Evolutionary conservation across 2,329 filamentous ascomycete species (phyloP).

Genomic region (Xylaria sp.): DNA sequence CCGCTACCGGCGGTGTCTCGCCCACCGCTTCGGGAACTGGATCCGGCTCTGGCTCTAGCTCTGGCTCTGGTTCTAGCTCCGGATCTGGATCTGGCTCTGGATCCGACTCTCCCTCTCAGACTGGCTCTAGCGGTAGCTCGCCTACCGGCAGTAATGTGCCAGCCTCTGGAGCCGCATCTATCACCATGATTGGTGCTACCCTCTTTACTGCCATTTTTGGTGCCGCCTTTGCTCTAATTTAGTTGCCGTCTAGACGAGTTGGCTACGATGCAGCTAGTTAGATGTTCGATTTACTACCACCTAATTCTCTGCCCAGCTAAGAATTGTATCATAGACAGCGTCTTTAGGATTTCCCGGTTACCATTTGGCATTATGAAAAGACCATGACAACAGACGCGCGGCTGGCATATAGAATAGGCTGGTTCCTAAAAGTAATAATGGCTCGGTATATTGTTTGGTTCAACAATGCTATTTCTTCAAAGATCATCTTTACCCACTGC

Average conservation of each 20-base stretch:
- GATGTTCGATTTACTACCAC: conserved; percentile 17
- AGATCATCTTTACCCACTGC: not conserved
- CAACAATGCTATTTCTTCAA: not conserved
- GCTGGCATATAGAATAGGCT: conserved; percentile 32
- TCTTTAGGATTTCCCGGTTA: conserved; percentile 16
- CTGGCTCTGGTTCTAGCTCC: conserved; percentile 15
- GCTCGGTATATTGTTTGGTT: conserved; percentile 14
- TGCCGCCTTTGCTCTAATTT: conserved; percentile 32
- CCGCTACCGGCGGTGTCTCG: conserved; percentile 21
- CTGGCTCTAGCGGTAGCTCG: conserved; percentile 16
- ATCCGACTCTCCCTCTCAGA: conserved; percentile 12
- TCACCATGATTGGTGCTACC: conserved; percentile 31
- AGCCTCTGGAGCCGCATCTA: conserved; percentile 22
- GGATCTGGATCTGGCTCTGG: conserved; percentile 30
- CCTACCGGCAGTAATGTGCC: conserved; percentile 13
- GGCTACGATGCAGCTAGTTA: conserved; percentile 15
- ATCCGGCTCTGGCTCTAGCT: conserved; percentile 17
- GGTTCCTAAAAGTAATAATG: conserved; percentile 25
- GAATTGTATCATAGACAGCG: conserved; percentile 16
- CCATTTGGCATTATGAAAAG: conserved; percentile 23
- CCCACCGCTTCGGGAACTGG: conserved; percentile 23
- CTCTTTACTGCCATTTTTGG: conserved; percentile 34
- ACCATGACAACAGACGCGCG: conserved; percentile 19
- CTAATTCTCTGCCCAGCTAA: conserved; percentile 15
- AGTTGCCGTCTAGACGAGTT: conserved; percentile 15